Base-by-base conservation (phyloP, 129 eudicot genomes). In the Flaveria sonorensis region DNA sequence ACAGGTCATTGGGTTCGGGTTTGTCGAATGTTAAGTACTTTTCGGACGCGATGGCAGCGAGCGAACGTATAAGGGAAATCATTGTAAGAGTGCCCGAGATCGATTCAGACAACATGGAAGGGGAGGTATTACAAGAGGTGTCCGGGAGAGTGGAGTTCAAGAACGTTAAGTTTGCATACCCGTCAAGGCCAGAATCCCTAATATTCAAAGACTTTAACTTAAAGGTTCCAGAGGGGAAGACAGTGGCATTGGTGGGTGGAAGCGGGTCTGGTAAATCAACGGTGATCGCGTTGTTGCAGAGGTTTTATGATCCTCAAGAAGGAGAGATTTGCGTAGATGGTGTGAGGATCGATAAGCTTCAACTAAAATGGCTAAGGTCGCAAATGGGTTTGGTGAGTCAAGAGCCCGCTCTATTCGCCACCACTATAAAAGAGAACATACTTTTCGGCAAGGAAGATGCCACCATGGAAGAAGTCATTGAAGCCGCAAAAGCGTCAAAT, bases 381-480 rank as follows among this genome's bases (percentile, higher is more conserved):
- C 96, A 91, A 75, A 95, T 95, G 96, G 99, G 99, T 4, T 68
- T 91, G 69, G 99, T 95, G 63, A 95, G 99, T 77, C 99, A 95
- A 66, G 99, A 95, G 73, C 99, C 99, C 4, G 99, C 96, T 14
- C 82, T 95, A 6, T 95, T 91, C 69, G 99, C 97, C 4, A 95
- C 99, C 9, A 75, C 90, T 0, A 89, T 95, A 36, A 89, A 89
- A 82, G 99, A 95, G 56, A 95, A 95, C 76, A 95, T 95, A 86
- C 87, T 95, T 70, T 95, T 95, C 20, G 99, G 99, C 11, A 95
- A 95, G 59, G 99, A 95, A 28, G 97, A 91, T 64, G 99, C 92
- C 12, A 75, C 89, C 14, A 77, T 87, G 84, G 94, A 91, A 28
- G 94, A 95, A 52, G 92, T 95, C 63, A 81, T 89, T 40, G 94